Evolutionary conservation across 2,329 filamentous ascomycete genomes (phyloP).

Genomic region (Phaeosphaeria sp.): DNA sequence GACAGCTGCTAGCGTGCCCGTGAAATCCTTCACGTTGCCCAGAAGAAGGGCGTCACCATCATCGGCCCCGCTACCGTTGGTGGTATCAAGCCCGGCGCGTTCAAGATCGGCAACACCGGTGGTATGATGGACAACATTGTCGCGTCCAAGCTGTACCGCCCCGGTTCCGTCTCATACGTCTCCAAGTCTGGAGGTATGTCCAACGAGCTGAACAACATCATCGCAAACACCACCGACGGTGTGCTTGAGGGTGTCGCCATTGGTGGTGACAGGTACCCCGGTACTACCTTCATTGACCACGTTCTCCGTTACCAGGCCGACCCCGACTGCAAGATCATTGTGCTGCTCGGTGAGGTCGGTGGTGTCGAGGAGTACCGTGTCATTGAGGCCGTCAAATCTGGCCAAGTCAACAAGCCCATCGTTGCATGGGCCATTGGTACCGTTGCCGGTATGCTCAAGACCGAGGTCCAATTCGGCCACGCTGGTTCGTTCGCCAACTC

Average conservation of each 20-base stretch:
- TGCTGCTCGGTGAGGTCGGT: constrained; percentile 96
- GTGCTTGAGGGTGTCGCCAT: constrained; percentile 99
- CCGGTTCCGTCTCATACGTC: constrained; percentile 97
- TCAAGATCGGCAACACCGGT: constrained; percentile 99
- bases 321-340: constrained; percentile 95
- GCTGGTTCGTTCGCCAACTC: constrained; percentile 99
- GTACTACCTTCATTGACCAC: constrained; percentile 99
- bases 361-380: constrained; percentile 99
- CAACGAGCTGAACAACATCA: constrained; percentile 99
- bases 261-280: constrained; percentile 97
- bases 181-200: constrained; percentile 99
- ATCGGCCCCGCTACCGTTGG: constrained; percentile 98
- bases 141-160: constrained; percentile 99
- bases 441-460: constrained; percentile 99
- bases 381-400: constrained; percentile 95
- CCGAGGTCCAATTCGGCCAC: constrained; percentile 99
- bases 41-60: constrained; percentile 99
- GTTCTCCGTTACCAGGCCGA: constrained; percentile 95
- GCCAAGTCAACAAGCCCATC: constrained; percentile 95
- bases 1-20: constrained; percentile 74
- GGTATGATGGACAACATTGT: constrained; percentile 99
- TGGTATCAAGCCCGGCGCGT: constrained; percentile 98
- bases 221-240: constrained; percentile 94
- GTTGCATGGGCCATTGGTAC: constrained; percentile 99
- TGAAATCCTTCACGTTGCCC: constrained; percentile 94